These are phyloP conservation scores for Candida dajiaensis DNA, from an alignment of 805 yeast species.

Conservation along the genomic window DNA sequence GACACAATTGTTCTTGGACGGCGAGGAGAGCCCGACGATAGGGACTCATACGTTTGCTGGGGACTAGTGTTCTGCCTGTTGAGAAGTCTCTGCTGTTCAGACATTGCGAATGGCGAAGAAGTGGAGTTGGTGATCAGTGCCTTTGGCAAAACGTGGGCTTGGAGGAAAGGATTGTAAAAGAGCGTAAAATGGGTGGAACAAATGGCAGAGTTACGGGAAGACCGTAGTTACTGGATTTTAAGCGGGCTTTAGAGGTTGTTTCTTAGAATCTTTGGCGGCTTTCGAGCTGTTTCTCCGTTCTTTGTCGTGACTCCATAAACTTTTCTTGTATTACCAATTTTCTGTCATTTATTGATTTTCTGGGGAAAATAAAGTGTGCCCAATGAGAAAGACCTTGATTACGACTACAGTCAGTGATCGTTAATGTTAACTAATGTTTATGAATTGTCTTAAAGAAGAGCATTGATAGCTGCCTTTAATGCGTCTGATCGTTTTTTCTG, in stretches of 20 bases:
- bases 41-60: constrained; percentile 10
- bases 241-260: no score
- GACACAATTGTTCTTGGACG: constrained; percentile 20
- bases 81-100: constrained; percentile 10
- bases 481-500: constrained; percentile 8
- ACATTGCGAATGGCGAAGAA: not conserved
- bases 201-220: no score
- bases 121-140: not conserved
- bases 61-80: constrained; percentile 1
- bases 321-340: no score
- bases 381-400: not conserved
- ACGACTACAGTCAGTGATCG: not conserved
- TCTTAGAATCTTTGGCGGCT: no score
- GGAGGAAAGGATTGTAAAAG: not conserved
- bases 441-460: constrained; percentile 6
- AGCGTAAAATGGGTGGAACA: no score
- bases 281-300: no score
- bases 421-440: not conserved
- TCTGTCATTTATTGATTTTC: not conserved
- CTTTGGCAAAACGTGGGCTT: not conserved
- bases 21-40: constrained; percentile 7
- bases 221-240: no score
- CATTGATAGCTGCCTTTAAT: constrained; percentile 14
- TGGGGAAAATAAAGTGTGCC: not conserved
- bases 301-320: not conserved